Base-by-base conservation (phyloP, 257 asterid species). In the Solanum gandarillasii region DNA sequence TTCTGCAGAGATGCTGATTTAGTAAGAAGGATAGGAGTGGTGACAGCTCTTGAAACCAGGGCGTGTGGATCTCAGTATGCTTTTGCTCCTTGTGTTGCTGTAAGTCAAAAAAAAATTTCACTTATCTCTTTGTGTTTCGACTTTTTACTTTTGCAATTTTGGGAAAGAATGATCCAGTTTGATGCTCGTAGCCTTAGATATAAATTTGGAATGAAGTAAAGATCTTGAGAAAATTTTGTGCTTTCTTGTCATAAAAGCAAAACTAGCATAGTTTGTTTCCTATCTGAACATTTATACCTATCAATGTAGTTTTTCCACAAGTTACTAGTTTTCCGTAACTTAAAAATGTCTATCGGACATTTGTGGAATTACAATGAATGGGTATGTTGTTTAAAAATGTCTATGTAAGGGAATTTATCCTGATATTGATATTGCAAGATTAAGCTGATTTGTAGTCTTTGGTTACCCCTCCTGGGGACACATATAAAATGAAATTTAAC, bases 41-140 rank as follows among this genome's bases (percentile, higher is more conserved):
- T 88, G 36, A 97, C 99, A 27, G 99, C 99, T 88, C 94, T 97
- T 88, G 99, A 97, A 95, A 95, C 93, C 25, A 93, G 99, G 93
- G 99, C 99, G 9, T 90, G 96, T 35, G 99, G 99, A 31, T 92
- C 95, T 18, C 98, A 92, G 12, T 97, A 94, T 93, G 93, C 98
- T n/a, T 97, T 97, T 90, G 95, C 99, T 81, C 99, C 99, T 25
- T 97, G 98, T 90, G 96, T 97, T 89, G 99, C 99, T 90, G 99
- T 97, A 92, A 95, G 99, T 94, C 8, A 35, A 75, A 16, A 48
- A 9, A 3, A 65, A 38, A 0, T 75, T 43, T 13, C 13, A 29
- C 32, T 35, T 7, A 18, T 7, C 55, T 34, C 35, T 36, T 43
- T 81, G 68, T 46, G 65, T 27, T 81, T 27, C 27, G 58, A 81